Evolutionary conservation across 1,284 basidiomycete genomes (phyloP), one percentile per base, ranked within the genome.

Genomic region (Pisolithus thermaeus): DNA sequence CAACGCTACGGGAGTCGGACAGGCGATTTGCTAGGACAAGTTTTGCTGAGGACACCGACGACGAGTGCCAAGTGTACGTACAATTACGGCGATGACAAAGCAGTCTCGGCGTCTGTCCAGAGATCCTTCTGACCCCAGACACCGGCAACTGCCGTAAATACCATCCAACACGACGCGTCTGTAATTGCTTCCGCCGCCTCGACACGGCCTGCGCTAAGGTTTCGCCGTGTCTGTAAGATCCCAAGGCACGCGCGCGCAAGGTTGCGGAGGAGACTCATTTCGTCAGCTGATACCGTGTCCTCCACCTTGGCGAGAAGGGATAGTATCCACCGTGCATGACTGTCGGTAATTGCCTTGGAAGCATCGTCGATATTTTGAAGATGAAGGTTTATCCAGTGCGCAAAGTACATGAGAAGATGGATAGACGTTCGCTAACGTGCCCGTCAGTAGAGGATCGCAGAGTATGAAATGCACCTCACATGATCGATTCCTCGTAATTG

Each of bases 71-170:
- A 46, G 30, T 14, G 12, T 46, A 35, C 32, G 44, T 43, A 43
- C 42, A 43, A 28, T 43, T 54, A 67, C 50, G 64, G 53, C 52
- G 59, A 52, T 46, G 60, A 64, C 51, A 83, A 59, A 53, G 70
- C 67, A 38, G 68, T 71, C 58, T 85, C 83, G 9, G 87, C 85
- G 63, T 94, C 89, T 61, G 77, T 75, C 83, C 92, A 90, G 42
- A 97, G 70, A 66, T 97, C 95, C 51, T 72, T 76, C 70, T 97
- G 94, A 20, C 80, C 87, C 94, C 93, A 97, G 1, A 88, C 73
- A 9, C 79, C 82, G 22, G 80, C 77, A 28, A 97, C 73, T 3
- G 82, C 81, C 22, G 84, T 72, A 1, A 95, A 74, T 27, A 92
- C 74, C 62, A 96, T 78, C 94, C 94, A 97, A 58, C 90, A 92